Evolutionary conservation across 73 alveolate genomes (phyloP).

Genomic region (Symbiodinium pilosum): DNA sequence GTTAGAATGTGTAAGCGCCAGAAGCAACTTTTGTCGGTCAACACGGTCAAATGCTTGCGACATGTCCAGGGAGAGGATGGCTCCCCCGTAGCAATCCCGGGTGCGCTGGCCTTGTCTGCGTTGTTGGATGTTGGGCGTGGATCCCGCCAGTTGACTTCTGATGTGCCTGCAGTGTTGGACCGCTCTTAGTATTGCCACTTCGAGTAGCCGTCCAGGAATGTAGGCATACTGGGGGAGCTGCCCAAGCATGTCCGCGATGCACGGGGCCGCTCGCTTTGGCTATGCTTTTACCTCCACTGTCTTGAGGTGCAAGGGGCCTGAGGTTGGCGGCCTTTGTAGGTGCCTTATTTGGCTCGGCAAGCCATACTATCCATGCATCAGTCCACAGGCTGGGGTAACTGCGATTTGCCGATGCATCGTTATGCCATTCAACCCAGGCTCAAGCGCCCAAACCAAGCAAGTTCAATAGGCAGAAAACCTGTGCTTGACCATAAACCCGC

Average conservation of each 20-base stretch:
- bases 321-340: background rate
- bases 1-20: background rate
- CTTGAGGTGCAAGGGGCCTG: background rate
- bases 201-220: background rate
- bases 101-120: background rate
- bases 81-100: background rate
- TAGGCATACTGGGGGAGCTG: background rate
- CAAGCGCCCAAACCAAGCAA: too few relatives aligned
- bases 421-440: too few relatives aligned
- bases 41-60: background rate
- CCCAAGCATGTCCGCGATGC: background rate
- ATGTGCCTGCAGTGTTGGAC: background rate
- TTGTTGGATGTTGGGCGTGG: background rate
- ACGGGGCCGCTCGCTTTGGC: background rate
- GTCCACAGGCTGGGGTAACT: too few relatives aligned
- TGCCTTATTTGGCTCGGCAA: background rate
- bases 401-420: too few relatives aligned
- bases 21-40: background rate
- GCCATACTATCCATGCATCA: background rate
- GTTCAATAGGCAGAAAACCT: too few relatives aligned
- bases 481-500: too few relatives aligned
- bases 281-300: background rate
- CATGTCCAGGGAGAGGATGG: background rate
- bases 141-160: too few relatives aligned
- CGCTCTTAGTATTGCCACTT: background rate